Evolutionary conservation across 2,329 filamentous ascomycete species (phyloP), one percentile per base, ranked within the genome.

Genomic region (Tolypocladium tundrense): DNA sequence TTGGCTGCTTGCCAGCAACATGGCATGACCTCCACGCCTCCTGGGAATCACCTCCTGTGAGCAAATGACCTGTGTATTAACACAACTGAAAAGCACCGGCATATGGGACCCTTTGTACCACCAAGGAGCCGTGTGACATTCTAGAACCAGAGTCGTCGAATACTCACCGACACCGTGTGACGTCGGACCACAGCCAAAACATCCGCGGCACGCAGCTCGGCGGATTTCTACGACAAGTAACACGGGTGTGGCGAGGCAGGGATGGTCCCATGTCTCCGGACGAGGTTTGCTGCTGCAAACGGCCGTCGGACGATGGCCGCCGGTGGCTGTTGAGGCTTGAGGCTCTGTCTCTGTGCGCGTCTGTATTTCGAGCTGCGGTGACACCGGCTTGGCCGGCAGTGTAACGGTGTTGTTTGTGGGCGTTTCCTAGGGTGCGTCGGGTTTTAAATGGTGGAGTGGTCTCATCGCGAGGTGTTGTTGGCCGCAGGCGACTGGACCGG

Each of bases 251-350:
- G 16, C 16, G 13, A n/a, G 16, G 5, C 31, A 14, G 37, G 37
- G 21, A n/a, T 14, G 2, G 4, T 19, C 8, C 7, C 16, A 13
- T 40, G 13, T 24, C 43, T 42, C 43, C 42, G 35, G 42, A 33
- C 27, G 35, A 51, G 35, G 57, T 56, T 58, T 56, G 57, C 57
- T 54, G 31, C 35, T 58, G 40, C 57, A 55, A 53, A 53, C 53
- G 40, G 45, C 57, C 53, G 45, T 31, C 37, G n/a, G 39, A 27
- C 7, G 1, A 45, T 14, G 10, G n/a, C 21, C 13, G 31, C 35
- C 13, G n/a, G 37, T 39, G 39, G 21, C 35, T 40, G 21, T 1
- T 35, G 39, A 13, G 52, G 2, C 14, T 24, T 21, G n/a, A 37
- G n/a, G 21, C 52, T 41, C 24, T 31, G 37, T 41, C 52, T 41